Percentiles rank a stretch among this genome's conserved stretches.
Evolutionary conservation across 2,329 filamentous ascomycete species (phyloP).

Genomic region (Pseudogymnoascus sp.): DNA sequence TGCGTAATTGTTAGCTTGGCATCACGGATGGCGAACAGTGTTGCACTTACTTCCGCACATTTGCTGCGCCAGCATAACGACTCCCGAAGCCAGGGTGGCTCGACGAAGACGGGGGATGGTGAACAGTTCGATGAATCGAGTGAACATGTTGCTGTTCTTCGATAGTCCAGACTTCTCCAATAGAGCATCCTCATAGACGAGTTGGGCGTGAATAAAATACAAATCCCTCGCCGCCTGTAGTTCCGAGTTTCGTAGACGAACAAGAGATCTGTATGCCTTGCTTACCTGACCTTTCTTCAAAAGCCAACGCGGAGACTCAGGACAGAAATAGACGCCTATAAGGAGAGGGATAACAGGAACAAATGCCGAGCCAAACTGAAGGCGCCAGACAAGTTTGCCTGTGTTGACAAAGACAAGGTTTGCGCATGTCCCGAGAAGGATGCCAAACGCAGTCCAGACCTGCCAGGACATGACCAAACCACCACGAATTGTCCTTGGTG

Average conservation of each 20-base stretch:
- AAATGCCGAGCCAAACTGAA: slow-evolving; percentile 60
- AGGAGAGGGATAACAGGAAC: slow-evolving; percentile 53
- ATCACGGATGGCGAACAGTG: background rate
- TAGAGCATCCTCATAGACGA: slow-evolving; percentile 33
- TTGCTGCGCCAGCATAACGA: slow-evolving; percentile 58
- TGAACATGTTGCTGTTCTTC: slow-evolving; percentile 49
- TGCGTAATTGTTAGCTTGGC: slow-evolving; percentile 20
- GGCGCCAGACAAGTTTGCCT: slow-evolving; percentile 52
- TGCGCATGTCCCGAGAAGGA: slow-evolving; percentile 41
- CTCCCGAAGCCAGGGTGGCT: slow-evolving; percentile 69
- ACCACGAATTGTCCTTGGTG: slow-evolving; percentile 46
- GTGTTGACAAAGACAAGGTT: slow-evolving; percentile 47
- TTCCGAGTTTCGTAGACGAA: slow-evolving; percentile 47
- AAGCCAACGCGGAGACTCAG: slow-evolving; percentile 59
- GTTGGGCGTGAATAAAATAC: slow-evolving; percentile 58
- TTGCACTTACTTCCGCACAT: slow-evolving; percentile 26
- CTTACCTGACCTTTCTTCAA: slow-evolving; percentile 44
- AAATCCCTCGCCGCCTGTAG: slow-evolving; percentile 55
- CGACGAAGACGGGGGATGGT: slow-evolving; percentile 63
- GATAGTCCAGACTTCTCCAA: slow-evolving; percentile 35
- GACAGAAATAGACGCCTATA: slow-evolving; percentile 58
- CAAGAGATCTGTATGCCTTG: slow-evolving; percentile 52
- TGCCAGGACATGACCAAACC: slow-evolving; percentile 81
- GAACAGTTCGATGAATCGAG: slow-evolving; percentile 59
- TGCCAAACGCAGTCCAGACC: slow-evolving; percentile 59